Evolutionary conservation across 495 filamentous ascomycete species (phyloP), one percentile per base, ranked within the genome.

Genomic region (Neurospora africana): DNA sequence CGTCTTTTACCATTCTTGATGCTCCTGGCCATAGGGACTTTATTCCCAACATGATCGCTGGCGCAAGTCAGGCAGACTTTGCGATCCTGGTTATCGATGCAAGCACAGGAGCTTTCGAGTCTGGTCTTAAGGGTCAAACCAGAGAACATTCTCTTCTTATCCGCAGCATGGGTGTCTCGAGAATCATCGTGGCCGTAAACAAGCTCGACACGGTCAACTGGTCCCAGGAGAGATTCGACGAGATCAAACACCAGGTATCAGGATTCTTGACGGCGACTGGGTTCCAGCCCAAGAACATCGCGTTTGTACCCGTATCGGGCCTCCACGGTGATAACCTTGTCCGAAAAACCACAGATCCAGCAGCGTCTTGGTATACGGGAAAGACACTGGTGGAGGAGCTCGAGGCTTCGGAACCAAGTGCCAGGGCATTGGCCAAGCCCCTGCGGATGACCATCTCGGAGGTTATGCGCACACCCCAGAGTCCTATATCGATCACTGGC

Each of bases 21-120:
- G 93, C 95, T 1, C 95, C 95, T 3, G 95, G 95, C 0, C 95
- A 99, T 81, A 86, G 89, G 74, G 96, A 99, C 76, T 99, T 98
- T 79, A 92, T 98, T 47, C 95, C 95, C 3, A 98, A 97, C 80
- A 99, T 99, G 95, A 98, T 99, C 77, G 96, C 94, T 4, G 95
- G 95, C 0, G 94, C 94, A 33, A 93, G 91, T 47, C 95, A 98
- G 80, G 95, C 95, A 3, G 96, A 99, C 80, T 97, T 98, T 79
- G 96, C 95, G 0, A 91, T 99, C 10, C 84, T 99, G 6, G 95
- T 99, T 40, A 92, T 99, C 69, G 95, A 99, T 79, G 90, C 95
- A 30, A 89, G 90, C 69, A 91, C 87, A 0, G 94, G 94, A 30
- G 93, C 92, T 33, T 98, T 98, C 74, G 95, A 99, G 79, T 91